These are phyloP conservation scores for Diaporthe vaccinii DNA, from an alignment of 2,329 filamentous ascomycete species.

Conservation along the genomic window DNA sequence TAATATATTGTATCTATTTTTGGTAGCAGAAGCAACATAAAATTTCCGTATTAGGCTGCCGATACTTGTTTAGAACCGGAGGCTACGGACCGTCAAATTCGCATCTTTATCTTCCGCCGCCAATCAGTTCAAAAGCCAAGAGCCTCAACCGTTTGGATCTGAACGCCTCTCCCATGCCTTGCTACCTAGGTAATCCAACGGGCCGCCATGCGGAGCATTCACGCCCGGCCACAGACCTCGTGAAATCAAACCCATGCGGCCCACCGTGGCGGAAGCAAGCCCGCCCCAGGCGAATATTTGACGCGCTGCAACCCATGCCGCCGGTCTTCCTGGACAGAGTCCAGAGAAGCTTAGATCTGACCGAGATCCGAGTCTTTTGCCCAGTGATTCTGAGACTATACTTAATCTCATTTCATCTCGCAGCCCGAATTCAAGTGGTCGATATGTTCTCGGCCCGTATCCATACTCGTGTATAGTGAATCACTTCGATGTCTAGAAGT, in stretches of 20 bases:
- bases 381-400: constrained; percentile 2
- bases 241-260: neutral
- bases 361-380: constrained; percentile 8
- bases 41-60: constrained; percentile 8
- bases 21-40: constrained; percentile 36
- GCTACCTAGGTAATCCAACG: neutral
- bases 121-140: constrained; percentile 26
- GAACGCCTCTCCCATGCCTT: constrained; percentile 14
- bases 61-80: constrained; percentile 21
- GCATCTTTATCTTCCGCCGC: constrained; percentile 12
- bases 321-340: neutral
- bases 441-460: neutral
- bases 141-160: constrained; percentile 7
- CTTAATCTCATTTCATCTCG: constrained; percentile 16
- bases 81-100: constrained; percentile 19
- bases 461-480: neutral
- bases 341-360: constrained; percentile 12
- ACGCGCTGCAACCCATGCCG: neutral
- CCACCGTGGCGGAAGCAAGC: constrained; percentile 13
- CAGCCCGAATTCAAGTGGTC: neutral
- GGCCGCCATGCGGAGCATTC: constrained; percentile 12
- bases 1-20: neutral
- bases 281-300: neutral
- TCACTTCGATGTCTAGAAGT: neutral
- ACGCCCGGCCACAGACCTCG: neutral